phyloP scores from a whole-genome alignment of 805 yeast species.

The Wickerhamomyces tratensis region DNA sequence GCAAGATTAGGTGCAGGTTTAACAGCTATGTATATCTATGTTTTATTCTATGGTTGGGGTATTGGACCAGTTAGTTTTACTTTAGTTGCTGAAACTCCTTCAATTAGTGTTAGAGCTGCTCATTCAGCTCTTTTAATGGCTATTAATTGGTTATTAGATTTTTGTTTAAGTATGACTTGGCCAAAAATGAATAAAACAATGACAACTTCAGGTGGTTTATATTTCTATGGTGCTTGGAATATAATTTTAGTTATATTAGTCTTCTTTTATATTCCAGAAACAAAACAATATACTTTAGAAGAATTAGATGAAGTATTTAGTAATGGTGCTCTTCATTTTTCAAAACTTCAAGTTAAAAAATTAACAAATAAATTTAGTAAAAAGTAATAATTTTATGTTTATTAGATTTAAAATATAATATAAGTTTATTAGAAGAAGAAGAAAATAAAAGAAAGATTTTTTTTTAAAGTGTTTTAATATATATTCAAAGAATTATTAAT shows the following conservation, averaged over 20 bases:
- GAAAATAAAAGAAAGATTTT: too few species aligned
- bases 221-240: conserved; percentile 45
- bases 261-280: conserved; percentile 43
- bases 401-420: too few species aligned
- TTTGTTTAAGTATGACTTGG: conserved; percentile 50
- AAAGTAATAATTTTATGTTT: too few species aligned
- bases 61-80: conserved; percentile 50
- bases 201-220: conserved; percentile 39
- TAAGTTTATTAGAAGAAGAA: too few species aligned
- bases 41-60: conserved; percentile 37
- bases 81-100: conserved; percentile 42
- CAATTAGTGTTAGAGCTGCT: conserved; percentile 39
- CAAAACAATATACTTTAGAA: conserved; percentile 63
- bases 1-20: conserved; percentile 34
- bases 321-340: conserved; percentile 6
- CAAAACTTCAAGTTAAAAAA: too few species aligned
- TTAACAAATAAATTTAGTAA: too few species aligned
- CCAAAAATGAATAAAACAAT: conserved; percentile 35
- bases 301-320: conserved; percentile 66
- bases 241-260: conserved; percentile 36
- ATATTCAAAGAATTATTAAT: too few species aligned
- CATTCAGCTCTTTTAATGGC: conserved; percentile 44
- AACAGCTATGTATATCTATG: conserved; percentile 35
- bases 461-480: too few species aligned
- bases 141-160: conserved; percentile 28